These are phyloP conservation scores for Pezicula radicicola DNA, from an alignment of 2,329 filamentous ascomycete species.

Conservation along the genomic window DNA sequence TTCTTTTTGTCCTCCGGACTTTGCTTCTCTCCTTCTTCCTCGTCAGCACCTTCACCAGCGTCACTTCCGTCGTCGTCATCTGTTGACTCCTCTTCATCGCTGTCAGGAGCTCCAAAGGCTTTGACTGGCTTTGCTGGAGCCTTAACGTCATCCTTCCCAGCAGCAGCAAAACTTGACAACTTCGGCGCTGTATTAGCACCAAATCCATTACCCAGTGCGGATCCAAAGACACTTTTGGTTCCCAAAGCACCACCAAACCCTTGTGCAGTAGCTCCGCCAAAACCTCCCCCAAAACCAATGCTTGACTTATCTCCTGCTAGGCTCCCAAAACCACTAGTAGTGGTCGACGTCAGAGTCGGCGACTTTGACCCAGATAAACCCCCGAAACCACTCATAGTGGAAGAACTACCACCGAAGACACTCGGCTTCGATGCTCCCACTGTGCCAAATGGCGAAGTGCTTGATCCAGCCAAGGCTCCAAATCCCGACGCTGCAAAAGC, in stretches of 20 bases:
- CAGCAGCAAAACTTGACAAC: constrained; percentile 69
- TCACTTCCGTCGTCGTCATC: constrained; percentile 36
- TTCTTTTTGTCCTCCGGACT: constrained; percentile 61
- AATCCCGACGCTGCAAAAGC: constrained; percentile 69
- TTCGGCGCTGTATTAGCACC: constrained; percentile 36
- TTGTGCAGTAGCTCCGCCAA: constrained; percentile 18
- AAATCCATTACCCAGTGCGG: constrained; percentile 38
- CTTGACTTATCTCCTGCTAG: constrained; percentile 32
- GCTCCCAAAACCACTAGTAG: constrained; percentile 41
- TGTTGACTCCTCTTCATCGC: constrained; percentile 54
- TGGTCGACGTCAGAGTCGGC: constrained; percentile 24
- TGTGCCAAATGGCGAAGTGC: constrained; percentile 61
- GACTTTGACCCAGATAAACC: constrained; percentile 31
- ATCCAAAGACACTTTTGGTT: constrained; percentile 36
- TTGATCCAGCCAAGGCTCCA: constrained; percentile 59
- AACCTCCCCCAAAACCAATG: constrained; percentile 28
- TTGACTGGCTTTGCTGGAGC: constrained; percentile 59
- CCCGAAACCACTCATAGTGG: constrained; percentile 42
- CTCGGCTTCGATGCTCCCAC: constrained; percentile 47
- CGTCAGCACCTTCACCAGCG: constrained; percentile 37
- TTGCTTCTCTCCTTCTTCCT: constrained; percentile 46
- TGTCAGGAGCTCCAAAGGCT: constrained; percentile 75
- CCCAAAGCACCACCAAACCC: constrained; percentile 32
- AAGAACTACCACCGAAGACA: constrained; percentile 41
- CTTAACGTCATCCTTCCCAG: constrained; percentile 44